phyloP scores from a whole-genome alignment of 2,329 filamentous ascomycete genomes.

The Leptographium procerum region DNA sequence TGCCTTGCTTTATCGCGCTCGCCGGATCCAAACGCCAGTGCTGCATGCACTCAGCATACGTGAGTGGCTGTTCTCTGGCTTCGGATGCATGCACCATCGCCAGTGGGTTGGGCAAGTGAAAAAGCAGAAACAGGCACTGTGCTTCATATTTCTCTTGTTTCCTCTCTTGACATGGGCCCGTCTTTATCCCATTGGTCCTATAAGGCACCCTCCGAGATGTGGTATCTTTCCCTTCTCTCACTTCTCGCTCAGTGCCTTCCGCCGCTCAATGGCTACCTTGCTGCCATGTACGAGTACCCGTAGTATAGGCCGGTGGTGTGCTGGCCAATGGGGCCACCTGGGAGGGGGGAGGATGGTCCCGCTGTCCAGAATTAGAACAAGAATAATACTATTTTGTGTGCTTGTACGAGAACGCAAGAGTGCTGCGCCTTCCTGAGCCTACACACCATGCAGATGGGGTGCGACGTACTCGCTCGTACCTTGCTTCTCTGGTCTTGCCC shows the following conservation, averaged over 20 bases:
- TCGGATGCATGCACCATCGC: not conserved
- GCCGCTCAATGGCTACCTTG: not conserved
- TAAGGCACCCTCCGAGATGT: not conserved
- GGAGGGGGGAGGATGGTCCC: not conserved
- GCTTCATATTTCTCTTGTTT: not conserved
- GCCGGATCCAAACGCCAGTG: not conserved
- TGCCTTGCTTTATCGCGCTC: not conserved
- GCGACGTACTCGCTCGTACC: not conserved
- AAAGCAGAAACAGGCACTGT: not conserved
- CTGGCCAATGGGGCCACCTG: not conserved
- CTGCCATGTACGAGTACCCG: no score
- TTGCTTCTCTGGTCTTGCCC: not conserved
- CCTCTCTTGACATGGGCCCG: not conserved
- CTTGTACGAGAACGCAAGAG: not conserved
- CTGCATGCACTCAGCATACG: not conserved
- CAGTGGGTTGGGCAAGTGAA: not conserved
- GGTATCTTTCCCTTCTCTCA: not conserved
- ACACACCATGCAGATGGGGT: not conserved
- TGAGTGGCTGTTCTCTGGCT: not conserved
- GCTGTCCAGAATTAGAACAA: slow-evolving; percentile 1
- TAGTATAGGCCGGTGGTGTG: not conserved
- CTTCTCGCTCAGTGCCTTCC: not conserved
- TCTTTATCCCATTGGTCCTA: not conserved
- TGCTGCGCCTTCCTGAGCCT: slow-evolving; percentile 1
- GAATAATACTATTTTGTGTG: not conserved